Evolutionary conservation across 148 eudicot species (phyloP), one percentile per base, ranked within the genome.

Genomic region (Silene latifolia): DNA sequence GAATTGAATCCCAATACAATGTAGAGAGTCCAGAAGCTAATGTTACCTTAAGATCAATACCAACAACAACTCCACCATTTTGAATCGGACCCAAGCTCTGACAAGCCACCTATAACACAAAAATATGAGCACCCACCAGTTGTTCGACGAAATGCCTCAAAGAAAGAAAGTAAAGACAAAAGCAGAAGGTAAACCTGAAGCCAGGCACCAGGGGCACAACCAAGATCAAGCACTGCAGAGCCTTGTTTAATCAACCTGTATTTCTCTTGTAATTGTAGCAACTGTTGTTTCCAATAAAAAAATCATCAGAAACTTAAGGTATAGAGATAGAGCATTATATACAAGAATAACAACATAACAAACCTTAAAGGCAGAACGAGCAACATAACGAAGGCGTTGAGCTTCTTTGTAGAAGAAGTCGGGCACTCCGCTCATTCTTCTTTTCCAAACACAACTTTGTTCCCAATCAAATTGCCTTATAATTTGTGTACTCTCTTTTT

Each of bases 151-250:
- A 75, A 71, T 74, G 75, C 70, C 59, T 75, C 29, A 75, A 71
- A 56, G 75, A 82, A 75, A 73, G 32, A 29, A 27, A 68, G 11
- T 32, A 23, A 24, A 63, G 65, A 3, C 46, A 48, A 19, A 24
- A 7, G 47, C 7, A 39, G 44, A 44, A 12, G 48, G 3, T 61
- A 4, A 72, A 91, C 98, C 97, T 93, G 98, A 83, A 94, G 97
- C 98, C 98, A 94, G 60, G 98, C 98, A 73, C 98, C 98, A 82
- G 98, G 98, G 67, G 98, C 97, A 79, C 98, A 94, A 63, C 98
- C 98, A 65, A 94, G 93, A 82, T 94, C 97, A 57, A 94, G 98
- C 77, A 93, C 91, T 47, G 97, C 84, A 27, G 94, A 89, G 9
- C 97, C 94, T 3, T 87, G 88, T 59, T 83, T 91, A 24, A 93